A percentile compares a stretch with the other conserved stretches of the same genome.
phyloP scores from a whole-genome alignment of 352 stramenopile genomes.

The Globisporangium sylvaticum region DNA sequence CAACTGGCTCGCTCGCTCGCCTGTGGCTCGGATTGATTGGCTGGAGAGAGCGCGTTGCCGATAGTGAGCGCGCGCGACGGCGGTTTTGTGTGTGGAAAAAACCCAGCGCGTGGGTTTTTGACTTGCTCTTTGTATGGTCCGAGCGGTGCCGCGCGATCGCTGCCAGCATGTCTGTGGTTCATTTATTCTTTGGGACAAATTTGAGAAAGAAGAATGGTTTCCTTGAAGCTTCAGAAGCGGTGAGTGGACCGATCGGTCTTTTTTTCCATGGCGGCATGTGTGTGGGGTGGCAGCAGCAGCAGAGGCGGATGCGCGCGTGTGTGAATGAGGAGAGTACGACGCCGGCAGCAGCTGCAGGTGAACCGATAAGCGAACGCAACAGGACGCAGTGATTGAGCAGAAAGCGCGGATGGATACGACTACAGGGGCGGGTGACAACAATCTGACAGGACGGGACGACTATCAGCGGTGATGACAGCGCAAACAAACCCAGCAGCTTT shows the following conservation, averaged over 20 bases:
- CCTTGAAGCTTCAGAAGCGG: constrained; percentile 89
- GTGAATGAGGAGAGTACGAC: neutral
- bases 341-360: neutral
- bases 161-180: neutral
- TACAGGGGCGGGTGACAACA: neutral
- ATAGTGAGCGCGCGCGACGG: neutral
- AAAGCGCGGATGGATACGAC: too few relatives aligned
- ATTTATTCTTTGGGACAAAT: constrained; percentile 87
- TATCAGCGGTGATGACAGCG: neutral
- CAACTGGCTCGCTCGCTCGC: neutral
- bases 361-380: neutral
- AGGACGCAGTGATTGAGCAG: neutral
- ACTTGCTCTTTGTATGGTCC: constrained; percentile 21
- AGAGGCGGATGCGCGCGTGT: neutral
- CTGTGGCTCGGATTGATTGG: constrained; percentile 14
- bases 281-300: neutral
- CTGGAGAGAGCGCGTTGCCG: constrained; percentile 11
- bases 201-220: constrained; percentile 85
- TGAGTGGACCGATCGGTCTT: constrained; percentile 50
- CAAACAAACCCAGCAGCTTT: neutral
- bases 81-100: constrained; percentile 10
- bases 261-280: too few relatives aligned
- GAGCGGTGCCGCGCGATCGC: neutral
- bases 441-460: neutral
- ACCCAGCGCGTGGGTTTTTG: neutral